Evolutionary conservation across 139 green algal species (phyloP).

Genomic region (Ulvella scutata): DNA sequence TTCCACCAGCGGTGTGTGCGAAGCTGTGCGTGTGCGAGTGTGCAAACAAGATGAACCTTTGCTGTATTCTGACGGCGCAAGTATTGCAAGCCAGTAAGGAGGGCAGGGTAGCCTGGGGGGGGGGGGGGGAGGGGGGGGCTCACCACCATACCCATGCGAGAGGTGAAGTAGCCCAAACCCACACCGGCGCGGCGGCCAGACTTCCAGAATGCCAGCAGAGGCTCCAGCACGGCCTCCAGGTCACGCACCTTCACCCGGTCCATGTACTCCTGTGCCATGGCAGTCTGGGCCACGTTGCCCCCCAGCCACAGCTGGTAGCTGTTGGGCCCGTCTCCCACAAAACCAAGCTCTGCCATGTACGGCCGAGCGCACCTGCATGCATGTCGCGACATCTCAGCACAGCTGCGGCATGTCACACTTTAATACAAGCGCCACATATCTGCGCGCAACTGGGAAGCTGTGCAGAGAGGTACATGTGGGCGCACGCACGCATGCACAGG

Average conservation of each 20-base stretch:
- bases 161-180: conserved; percentile 78
- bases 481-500: too few species aligned
- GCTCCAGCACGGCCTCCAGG: conserved; percentile 84
- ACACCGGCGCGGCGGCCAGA: conserved; percentile 31
- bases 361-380: conserved; percentile 47
- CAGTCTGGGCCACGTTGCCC: conserved; percentile 64
- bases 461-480: too few species aligned
- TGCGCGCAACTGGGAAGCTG: too few species aligned
- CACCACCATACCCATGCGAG: conserved; percentile 35
- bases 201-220: conserved; percentile 63
- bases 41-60: too few species aligned
- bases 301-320: conserved; percentile 92
- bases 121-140: not conserved
- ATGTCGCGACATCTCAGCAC: not conserved
- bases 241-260: conserved; percentile 69
- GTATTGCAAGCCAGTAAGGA: too few species aligned
- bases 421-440: too few species aligned
- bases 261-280: conserved; percentile 60
- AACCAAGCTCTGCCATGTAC: conserved; percentile 98
- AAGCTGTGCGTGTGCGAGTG: too few species aligned
- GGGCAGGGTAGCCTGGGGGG: too few species aligned
- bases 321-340: conserved; percentile 96
- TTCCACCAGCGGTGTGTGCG: too few species aligned
- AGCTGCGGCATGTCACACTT: not conserved
- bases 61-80: too few species aligned